A percentile compares a stretch with the other conserved stretches of the same genome.
These are phyloP conservation scores for Plasmodium relictum DNA, from an alignment of 169 alveolate species.

Conservation along the genomic window DNA sequence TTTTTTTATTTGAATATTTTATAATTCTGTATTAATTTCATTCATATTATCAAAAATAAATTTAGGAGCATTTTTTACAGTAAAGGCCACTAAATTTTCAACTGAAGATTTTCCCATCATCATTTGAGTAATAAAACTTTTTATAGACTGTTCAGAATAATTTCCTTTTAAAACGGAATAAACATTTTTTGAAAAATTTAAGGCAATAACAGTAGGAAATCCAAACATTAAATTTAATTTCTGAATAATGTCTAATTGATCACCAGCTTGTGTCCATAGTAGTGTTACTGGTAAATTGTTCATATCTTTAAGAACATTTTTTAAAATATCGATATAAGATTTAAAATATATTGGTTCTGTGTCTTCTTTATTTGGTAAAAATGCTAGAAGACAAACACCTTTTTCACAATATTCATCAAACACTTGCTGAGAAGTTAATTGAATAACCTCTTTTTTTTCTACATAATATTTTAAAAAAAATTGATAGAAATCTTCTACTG, in stretches of 20 bases:
- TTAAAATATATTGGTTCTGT: constrained; percentile 89
- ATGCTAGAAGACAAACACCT: constrained; percentile 91
- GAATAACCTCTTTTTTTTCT: constrained; percentile 77
- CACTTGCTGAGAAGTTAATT: constrained; percentile 78
- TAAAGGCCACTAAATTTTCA: constrained; percentile 64
- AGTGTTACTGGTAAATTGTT: constrained; percentile 89
- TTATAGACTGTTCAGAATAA: constrained; percentile 73
- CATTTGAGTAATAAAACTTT: constrained; percentile 74
- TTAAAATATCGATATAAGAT: constrained; percentile 83
- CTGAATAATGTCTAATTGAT: constrained; percentile 90
- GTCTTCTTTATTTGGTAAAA: constrained; percentile 93
- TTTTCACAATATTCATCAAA: constrained; percentile 85
- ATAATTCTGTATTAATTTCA: constrained; percentile 45
- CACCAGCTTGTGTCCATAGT: constrained; percentile 95
- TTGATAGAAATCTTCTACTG: constrained; percentile 88
- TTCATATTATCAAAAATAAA: constrained; percentile 1
- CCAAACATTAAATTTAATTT: constrained; percentile 91
- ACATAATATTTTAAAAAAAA: constrained; percentile 83
- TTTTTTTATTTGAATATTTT: not conserved
- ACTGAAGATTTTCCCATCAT: constrained; percentile 77
- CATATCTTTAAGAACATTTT: constrained; percentile 85
- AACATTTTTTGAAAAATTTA: constrained; percentile 83
- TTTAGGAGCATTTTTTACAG: constrained; percentile 46
- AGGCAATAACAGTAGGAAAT: constrained; percentile 93
- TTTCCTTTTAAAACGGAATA: constrained; percentile 72